Conservation (phyloP, 1,284 basidiomycete species). For the Heterobasidion irregulare region DNA sequence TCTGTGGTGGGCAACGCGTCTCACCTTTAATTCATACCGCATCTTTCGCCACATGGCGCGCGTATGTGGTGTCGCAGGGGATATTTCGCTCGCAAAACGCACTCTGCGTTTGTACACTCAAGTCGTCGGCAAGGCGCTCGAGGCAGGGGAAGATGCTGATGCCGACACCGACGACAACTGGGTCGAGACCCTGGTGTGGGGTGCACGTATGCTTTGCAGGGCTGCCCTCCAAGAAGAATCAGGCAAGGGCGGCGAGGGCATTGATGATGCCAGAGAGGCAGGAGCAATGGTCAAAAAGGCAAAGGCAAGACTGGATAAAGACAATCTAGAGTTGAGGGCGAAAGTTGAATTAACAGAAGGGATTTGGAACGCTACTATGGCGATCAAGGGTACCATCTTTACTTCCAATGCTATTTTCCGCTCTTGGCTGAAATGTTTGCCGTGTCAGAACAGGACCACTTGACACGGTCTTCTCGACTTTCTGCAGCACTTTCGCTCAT, state of each 20-base stretch:
- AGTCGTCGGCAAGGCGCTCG: constrained; percentile 71
- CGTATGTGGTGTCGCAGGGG: constrained; percentile 58
- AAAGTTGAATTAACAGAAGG: constrained; percentile 60
- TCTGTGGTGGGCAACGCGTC: constrained; percentile 85
- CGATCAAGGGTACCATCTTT: constrained; percentile 43
- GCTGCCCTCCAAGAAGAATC: constrained; percentile 28
- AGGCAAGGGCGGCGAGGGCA: constrained; percentile 27
- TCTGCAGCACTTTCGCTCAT: constrained; percentile 53
- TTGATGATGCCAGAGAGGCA: constrained; percentile 49
- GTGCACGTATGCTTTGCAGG: constrained; percentile 67
- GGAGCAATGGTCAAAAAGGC: constrained; percentile 48
- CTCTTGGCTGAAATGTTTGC: constrained; percentile 2
- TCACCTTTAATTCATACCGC: constrained; percentile 86
- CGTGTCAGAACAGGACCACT: constrained; percentile 52
- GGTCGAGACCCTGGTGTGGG: constrained; percentile 66
- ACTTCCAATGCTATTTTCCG: not conserved
- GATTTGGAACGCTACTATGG: constrained; percentile 52
- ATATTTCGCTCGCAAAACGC: constrained; percentile 61
- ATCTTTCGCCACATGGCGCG: constrained; percentile 79
- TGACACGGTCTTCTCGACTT: constrained; percentile 52
- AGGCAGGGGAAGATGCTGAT: constrained; percentile 39
- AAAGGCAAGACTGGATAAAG: constrained; percentile 31
- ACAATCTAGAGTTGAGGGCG: constrained; percentile 41
- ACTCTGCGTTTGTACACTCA: constrained; percentile 80
- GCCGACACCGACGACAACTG: constrained; percentile 57